A percentile compares a stretch with the other conserved stretches of the same genome.
Conservation (phyloP, 176 grass and related monocot species). For the Oryza officinalis region DNA sequence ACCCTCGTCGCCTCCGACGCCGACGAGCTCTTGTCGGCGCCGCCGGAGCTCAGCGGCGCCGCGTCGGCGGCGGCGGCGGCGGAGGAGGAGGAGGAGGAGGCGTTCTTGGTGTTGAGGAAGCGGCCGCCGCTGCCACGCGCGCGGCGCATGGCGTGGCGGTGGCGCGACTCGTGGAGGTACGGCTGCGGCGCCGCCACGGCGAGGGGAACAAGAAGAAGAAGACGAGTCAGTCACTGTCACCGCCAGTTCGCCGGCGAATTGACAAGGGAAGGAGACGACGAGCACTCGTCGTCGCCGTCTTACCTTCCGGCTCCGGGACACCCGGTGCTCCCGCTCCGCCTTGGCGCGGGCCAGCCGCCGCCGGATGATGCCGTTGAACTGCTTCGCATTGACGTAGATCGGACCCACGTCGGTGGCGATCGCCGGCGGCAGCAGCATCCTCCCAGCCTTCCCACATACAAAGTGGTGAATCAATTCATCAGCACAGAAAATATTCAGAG, state of each 20-base stretch:
- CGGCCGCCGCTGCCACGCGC: slow-evolving; percentile 64
- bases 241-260: neutral
- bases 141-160: slow-evolving; percentile 66
- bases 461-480: neutral
- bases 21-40: neutral
- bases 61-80: neutral
- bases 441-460: slow-evolving; percentile 34
- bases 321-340: slow-evolving; percentile 39
- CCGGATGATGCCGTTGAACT: slow-evolving; percentile 71
- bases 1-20: slow-evolving; percentile 37
- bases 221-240: neutral
- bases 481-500: neutral
- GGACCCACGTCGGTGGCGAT: slow-evolving; percentile 32
- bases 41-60: slow-evolving; percentile 27
- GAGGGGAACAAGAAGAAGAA: neutral
- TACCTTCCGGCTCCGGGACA: slow-evolving; percentile 48
- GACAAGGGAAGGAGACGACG: too few relatives aligned
- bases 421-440: slow-evolving; percentile 50
- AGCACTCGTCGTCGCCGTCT: neutral
- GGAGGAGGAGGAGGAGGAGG: neutral
- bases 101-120: slow-evolving; percentile 60
- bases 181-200: slow-evolving; percentile 35
- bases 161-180: slow-evolving; percentile 73
- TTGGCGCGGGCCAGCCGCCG: slow-evolving; percentile 58
- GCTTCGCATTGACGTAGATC: slow-evolving; percentile 70